Conservation (phyloP, 176 grass and related monocot genomes). For the Saccharum officinarum region DNA sequence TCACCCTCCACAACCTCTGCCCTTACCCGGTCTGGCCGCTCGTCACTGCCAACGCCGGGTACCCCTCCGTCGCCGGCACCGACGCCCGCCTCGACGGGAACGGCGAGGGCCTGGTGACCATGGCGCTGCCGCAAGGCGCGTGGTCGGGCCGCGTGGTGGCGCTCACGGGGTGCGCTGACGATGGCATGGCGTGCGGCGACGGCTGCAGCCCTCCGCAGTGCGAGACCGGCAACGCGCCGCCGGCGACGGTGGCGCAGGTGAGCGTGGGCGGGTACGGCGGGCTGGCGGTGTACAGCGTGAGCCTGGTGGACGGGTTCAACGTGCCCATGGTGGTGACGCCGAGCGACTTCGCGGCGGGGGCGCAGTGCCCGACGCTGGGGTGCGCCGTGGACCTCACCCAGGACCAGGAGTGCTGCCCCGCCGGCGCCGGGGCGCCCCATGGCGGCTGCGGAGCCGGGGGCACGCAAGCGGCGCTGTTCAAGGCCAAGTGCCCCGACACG, state of each 20-base stretch:
- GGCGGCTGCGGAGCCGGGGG: background rate
- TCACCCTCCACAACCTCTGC: slow-evolving; percentile 46
- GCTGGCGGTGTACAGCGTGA: slow-evolving; percentile 46
- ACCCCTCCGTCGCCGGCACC: background rate
- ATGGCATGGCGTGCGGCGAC: background rate
- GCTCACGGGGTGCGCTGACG: slow-evolving; percentile 30
- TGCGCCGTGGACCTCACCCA: slow-evolving; percentile 32
- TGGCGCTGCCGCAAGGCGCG: slow-evolving; percentile 2
- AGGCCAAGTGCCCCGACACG: slow-evolving; percentile 31
- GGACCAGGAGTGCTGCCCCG: slow-evolving; percentile 19
- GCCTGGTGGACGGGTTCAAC: slow-evolving; percentile 50
- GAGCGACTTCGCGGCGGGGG: background rate
- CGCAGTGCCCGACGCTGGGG: slow-evolving; percentile 21
- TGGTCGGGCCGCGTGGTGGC: slow-evolving; percentile 40
- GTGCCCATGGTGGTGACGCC: slow-evolving; percentile 40
- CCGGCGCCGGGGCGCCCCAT: background rate
- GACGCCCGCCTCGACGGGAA: background rate
- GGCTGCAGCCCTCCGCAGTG: background rate
- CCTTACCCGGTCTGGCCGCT: slow-evolving; percentile 31
- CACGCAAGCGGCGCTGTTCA: background rate
- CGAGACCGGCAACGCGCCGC: slow-evolving; percentile 27
- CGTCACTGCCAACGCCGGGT: slow-evolving; percentile 18
- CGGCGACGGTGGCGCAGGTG: slow-evolving; percentile 38
- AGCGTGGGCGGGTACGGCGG: slow-evolving; percentile 15
- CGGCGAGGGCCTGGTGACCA: slow-evolving; percentile 26